phyloP scores from a whole-genome alignment of 495 filamentous ascomycete genomes.

The Trichoderma parareesei region DNA sequence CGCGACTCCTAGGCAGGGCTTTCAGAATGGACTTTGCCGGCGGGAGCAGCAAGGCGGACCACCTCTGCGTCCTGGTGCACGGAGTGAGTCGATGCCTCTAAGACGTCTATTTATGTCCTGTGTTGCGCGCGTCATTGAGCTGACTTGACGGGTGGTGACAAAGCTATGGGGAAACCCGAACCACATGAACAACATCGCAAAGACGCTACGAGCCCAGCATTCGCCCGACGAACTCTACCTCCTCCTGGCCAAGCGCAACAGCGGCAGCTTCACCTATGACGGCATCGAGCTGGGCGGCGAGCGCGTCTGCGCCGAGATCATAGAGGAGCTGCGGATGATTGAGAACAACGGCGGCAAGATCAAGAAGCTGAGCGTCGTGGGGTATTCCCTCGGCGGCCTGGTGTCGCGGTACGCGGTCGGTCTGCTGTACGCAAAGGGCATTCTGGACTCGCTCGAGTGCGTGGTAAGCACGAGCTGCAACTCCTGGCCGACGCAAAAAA shows the following conservation, averaged over 20 bases:
- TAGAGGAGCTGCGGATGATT: conserved; percentile 66
- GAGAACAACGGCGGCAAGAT: conserved; percentile 58
- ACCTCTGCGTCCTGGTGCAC: conserved; percentile 92
- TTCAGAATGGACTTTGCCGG: conserved; percentile 30
- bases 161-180: conserved; percentile 89
- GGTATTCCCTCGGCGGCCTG: conserved; percentile 84
- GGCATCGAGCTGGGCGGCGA: conserved; percentile 88
- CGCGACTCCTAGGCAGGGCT: background rate
- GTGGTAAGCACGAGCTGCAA: conserved; percentile 41
- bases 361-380: conserved; percentile 74
- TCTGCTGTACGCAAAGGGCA: conserved; percentile 68
- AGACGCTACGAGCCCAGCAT: conserved; percentile 56
- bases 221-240: conserved; percentile 60
- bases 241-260: conserved; percentile 69
- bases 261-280: conserved; percentile 83
- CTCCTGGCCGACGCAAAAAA: background rate
- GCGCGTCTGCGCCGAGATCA: conserved; percentile 79
- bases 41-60: conserved; percentile 41
- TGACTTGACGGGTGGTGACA: background rate
- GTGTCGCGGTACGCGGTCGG: conserved; percentile 84
- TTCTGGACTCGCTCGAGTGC: conserved; percentile 69
- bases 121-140: conserved; percentile 20
- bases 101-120: conserved; percentile 11
- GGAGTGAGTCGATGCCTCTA: conserved; percentile 47
- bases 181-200: conserved; percentile 67